Conservation (phyloP, 2,329 filamentous ascomycete species). For the Sarocladium brachiariae region DNA sequence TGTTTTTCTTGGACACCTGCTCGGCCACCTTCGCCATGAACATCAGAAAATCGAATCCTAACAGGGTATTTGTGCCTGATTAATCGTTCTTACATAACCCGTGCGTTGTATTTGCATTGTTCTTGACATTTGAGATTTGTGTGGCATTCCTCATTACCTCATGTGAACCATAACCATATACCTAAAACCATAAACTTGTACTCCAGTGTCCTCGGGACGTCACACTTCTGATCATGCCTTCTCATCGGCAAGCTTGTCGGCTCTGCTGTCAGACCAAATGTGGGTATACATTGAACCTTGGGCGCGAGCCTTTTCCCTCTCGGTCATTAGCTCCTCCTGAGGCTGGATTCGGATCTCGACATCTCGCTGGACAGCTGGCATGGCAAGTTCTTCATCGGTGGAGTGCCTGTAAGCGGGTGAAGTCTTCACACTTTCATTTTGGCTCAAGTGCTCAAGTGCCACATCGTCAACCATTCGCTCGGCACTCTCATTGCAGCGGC, state of each 20-base stretch:
- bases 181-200: not conserved
- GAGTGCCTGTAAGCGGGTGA: not conserved
- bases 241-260: not conserved
- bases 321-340: not conserved
- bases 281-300: not conserved
- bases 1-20: no score
- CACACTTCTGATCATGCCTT: not conserved
- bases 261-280: constrained; percentile 1
- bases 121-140: not conserved
- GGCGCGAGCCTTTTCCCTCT: not conserved
- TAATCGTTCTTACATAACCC: not conserved
- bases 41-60: no score
- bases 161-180: not conserved
- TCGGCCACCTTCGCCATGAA: no score
- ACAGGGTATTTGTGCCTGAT: not conserved
- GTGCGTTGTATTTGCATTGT: not conserved
- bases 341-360: constrained; percentile 4
- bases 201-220: no score
- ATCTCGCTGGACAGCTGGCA: not conserved
- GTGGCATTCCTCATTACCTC: constrained; percentile 1
- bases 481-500: constrained; percentile 9
- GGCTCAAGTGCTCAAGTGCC: not conserved
- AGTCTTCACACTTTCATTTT: not conserved
- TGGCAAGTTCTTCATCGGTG: not conserved
- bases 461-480: constrained; percentile 10